Base-by-base conservation (phyloP, 164 flowering plant genomes). In the Taxillus chinensis region DNA sequence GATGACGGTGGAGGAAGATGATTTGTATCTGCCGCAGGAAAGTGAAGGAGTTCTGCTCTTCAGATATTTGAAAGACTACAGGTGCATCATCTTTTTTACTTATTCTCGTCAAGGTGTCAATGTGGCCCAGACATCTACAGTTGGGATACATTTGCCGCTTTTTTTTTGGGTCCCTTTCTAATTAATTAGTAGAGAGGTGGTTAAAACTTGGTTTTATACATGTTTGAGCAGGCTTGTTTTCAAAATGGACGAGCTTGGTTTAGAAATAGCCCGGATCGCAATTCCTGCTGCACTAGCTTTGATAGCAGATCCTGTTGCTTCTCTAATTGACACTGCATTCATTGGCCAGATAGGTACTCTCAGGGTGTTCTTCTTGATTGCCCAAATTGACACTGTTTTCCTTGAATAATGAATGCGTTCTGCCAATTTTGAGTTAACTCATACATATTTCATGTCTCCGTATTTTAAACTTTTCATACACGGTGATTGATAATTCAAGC, bases 261-360 rank as follows among this genome's bases (percentile, higher is more conserved):
- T 52, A 62, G 97, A 90, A 71, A 87, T 90, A 66, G 79, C 79
- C 27, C 66, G 15, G 45, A 86, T 90, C 61, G 95, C 95, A 41
- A 58, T 90, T 61, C 95, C 95, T 55, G 89, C 95, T 10, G 92
- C 97, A 59, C 73, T 90, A 61, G 97, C 97, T 68, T 63, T 86
- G 67, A 74, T 84, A 38, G 97, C 97, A 57, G 97, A 90, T 39
- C 97, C 92, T 5, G 80, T 90, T 66, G 95, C 97, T 59, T 90
- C 97, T 70, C 77, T 90, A 11, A 71, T 90, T 56, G 95, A 90
- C 69, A 90, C 90, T 4, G 90, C 97, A 39, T 90, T 90, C 70
- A 83, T 90, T 41, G 97, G 95, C 57, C 89, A 78, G 48, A 80
- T 90, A 70, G 91, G 96, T 86, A 67, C 12, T 43, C 41, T 57